A percentile compares a stretch with the other conserved stretches of the same genome.
Evolutionary conservation across 2,329 filamentous ascomycete genomes (phyloP).

Genomic region (Scedosporium boydii): DNA sequence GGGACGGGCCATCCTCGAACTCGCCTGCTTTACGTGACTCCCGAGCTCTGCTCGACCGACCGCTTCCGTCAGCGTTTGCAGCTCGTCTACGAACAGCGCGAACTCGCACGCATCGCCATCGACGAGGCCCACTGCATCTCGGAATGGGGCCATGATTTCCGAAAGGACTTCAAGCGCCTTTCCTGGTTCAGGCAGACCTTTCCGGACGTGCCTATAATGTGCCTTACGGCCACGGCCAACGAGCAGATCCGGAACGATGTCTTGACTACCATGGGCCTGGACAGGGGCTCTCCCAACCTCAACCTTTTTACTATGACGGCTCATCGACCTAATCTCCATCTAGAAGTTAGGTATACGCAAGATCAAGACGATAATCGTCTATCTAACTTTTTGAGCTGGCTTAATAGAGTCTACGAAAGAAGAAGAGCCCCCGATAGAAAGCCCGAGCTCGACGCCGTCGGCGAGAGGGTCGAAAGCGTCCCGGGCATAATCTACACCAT

Average conservation of each 20-base stretch:
- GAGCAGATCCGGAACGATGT: slow-evolving; percentile 73
- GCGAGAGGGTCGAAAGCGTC: slow-evolving; percentile 53
- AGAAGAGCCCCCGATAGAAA: slow-evolving; percentile 51
- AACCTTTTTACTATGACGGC: slow-evolving; percentile 77
- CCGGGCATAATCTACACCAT: slow-evolving; percentile 75
- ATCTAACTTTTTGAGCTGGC: slow-evolving; percentile 66
- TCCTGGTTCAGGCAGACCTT: slow-evolving; percentile 78
- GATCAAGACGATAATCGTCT: slow-evolving; percentile 66
- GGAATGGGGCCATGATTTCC: slow-evolving; percentile 97
- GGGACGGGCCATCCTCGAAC: slow-evolving; percentile 78
- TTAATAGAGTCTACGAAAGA: slow-evolving; percentile 62
- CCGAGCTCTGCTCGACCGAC: slow-evolving; percentile 72
- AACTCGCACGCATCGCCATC: slow-evolving; percentile 80
- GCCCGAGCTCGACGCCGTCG: slow-evolving; percentile 43
- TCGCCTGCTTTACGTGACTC: slow-evolving; percentile 84
- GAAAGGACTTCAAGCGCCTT: slow-evolving; percentile 80
- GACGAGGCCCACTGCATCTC: slow-evolving; percentile 97
- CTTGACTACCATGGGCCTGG: slow-evolving; percentile 61
- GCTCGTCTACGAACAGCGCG: slow-evolving; percentile 66
- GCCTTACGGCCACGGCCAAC: slow-evolving; percentile 86
- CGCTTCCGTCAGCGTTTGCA: slow-evolving; percentile 67
- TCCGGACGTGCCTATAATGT: slow-evolving; percentile 82
- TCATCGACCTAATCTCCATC: slow-evolving; percentile 75
- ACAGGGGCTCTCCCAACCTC: slow-evolving; percentile 46
- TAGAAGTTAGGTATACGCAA: slow-evolving; percentile 76